Base-by-base conservation (phyloP, 2,329 filamentous ascomycete species). In the Penicillium italicum region DNA sequence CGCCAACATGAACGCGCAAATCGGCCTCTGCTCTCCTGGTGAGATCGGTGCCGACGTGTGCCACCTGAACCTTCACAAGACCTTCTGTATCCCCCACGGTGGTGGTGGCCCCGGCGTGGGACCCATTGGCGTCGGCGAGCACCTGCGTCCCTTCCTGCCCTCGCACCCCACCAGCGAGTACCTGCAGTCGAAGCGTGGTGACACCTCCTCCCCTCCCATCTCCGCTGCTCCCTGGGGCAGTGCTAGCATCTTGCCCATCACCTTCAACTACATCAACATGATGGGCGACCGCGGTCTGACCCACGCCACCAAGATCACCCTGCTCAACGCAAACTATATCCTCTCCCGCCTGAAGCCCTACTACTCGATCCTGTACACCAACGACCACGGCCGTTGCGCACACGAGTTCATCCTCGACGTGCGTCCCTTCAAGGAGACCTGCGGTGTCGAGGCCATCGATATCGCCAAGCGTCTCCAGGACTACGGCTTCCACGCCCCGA, bases 301-400 rank as follows among this genome's bases (percentile, higher is more conserved):
- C 8, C 89, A 94, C 68, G 91, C 92, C 8, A 97, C 93, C 53
- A 90, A 94, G 77, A 86, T 95, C 65, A 94, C 91, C 2, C 80
- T 97, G n/a, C 84, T 97, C 47, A 97, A 96, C 74, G 93, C 93
- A 62, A 97, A 97, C 82, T 97, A 97, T 80, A 89, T 97, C 70
- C 88, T 96, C 68, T 87, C 89, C 48, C 88, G 89, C 53, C 87
- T 97, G 50, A 88, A 88, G 74, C 85, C 87, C 6, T 86, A 97
- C 79, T 97, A 94, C 76, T 82, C 85, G 1, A 93, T 97, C 63
- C 80, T 97, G n/a, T 97, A 97, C 79, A 96, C 91, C 64, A 97
- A 97, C 74, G 82, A 83, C 52, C 83, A 91, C 60, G 89, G 88
- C 22, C 89, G 92, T 53, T 97, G 93, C 72, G 93, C 93, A 0